phyloP scores from a whole-genome alignment of 192 early-diverging fungal species.

The Mycoemilia scoparia region DNA sequence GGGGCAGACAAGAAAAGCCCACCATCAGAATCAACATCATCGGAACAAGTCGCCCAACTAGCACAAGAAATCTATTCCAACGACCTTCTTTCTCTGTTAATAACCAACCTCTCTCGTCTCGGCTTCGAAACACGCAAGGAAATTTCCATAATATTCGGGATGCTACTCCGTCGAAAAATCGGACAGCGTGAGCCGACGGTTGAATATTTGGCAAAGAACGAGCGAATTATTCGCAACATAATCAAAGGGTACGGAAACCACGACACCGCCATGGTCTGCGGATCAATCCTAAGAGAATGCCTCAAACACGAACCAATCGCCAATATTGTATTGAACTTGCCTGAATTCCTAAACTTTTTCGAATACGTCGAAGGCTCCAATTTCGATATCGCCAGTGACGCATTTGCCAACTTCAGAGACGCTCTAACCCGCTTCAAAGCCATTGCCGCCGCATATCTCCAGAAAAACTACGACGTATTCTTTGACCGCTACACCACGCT shows the following conservation, averaged over 20 bases:
- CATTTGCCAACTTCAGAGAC: slow-evolving; percentile 97
- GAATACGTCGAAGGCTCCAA: slow-evolving; percentile 90
- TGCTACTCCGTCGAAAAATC: slow-evolving; percentile 83
- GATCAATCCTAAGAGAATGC: slow-evolving; percentile 93
- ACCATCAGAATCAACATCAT: slow-evolving; percentile 29
- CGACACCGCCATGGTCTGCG: slow-evolving; percentile 92
- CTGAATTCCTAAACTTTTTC: slow-evolving; percentile 87
- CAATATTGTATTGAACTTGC: slow-evolving; percentile 63
- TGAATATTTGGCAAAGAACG: slow-evolving; percentile 75
- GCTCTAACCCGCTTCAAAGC: slow-evolving; percentile 87
- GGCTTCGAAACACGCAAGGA: slow-evolving; percentile 93
- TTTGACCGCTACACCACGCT: slow-evolving; percentile 49
- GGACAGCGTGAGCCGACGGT: slow-evolving; percentile 89
- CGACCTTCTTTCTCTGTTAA: slow-evolving; percentile 73
- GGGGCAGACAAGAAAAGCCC: slow-evolving; percentile 48
- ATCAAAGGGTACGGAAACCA: slow-evolving; percentile 88
- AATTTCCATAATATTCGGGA: slow-evolving; percentile 93
- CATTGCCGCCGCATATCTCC: slow-evolving; percentile 77
- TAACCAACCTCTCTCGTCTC: slow-evolving; percentile 75
- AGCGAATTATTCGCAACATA: slow-evolving; percentile 66
- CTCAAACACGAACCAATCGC: slow-evolving; percentile 84
- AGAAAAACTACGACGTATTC: slow-evolving; percentile 71
- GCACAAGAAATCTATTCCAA: slow-evolving; percentile 90
- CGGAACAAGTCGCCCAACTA: slow-evolving; percentile 83
- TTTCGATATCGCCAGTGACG: slow-evolving; percentile 97